Base-by-base conservation (phyloP, 164 flowering plant genomes). In the Vitis rotundifolia region DNA sequence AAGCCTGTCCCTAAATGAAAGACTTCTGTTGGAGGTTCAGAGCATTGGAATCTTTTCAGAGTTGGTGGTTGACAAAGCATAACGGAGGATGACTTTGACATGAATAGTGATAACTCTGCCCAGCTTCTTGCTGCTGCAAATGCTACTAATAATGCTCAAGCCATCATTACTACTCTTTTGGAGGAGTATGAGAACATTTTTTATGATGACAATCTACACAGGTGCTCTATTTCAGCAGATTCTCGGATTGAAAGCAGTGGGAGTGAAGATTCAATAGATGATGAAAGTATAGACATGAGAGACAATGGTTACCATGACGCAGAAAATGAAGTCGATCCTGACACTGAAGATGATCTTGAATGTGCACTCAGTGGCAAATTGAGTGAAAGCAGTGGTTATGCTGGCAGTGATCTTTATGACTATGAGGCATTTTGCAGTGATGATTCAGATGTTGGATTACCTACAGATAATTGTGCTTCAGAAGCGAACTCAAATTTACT, bases 101-200 rank as follows among this genome's bases (percentile, higher is more conserved):
- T 76, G 63, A 85, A 78, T 78, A 94, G 91, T 72, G 99, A 96
- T 71, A 85, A 77, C 77, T 88, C 98, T 71, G 91, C 96, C 59
- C 99, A 95, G 86, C 97, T 96, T 78, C 89, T 93, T 68, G 99
- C 97, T 81, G 99, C 98, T 56, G 99, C 99, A 58, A 96, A 93
- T 86, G 99, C 98, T 61, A 97, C 98, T 70, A 96, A 93, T 74
- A 90, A 87, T 85, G 99, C 99, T 61, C 98, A 93, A 73, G 95
- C 2, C 1, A 22, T 22, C 26, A 22, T 22, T 22, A 22, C 2
- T 22, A 22, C 26, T 22, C 26, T 22, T 22, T 22, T 22, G 26
- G 26, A 22, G 26, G 26, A 22, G 26, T 22, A 22, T 22, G 26
- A 22, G 2, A 22, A 22, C 26, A 22, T 22, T 22, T 22, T 22